phyloP scores from a whole-genome alignment of 2,329 filamentous ascomycete species.

The Talaromyces sp. region DNA sequence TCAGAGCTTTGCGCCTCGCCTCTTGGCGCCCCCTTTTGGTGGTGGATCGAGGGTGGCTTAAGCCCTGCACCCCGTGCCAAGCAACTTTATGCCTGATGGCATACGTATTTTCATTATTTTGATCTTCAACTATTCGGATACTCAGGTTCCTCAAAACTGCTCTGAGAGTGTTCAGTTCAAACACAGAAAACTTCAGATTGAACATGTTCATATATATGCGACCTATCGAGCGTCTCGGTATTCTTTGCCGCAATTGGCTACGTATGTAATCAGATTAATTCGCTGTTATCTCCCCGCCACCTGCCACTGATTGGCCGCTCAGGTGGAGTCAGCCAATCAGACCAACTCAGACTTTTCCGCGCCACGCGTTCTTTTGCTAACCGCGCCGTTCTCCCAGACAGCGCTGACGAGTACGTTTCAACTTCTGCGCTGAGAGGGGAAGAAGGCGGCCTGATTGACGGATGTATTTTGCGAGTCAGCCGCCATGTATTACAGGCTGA shows the following conservation, averaged over 20 bases:
- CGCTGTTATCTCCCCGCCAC: not conserved
- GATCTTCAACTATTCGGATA: not conserved
- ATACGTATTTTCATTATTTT: not conserved
- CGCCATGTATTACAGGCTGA: not conserved
- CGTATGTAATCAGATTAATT: not conserved
- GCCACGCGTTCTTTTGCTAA: not conserved
- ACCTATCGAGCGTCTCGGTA: not conserved
- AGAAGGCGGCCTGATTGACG: not conserved
- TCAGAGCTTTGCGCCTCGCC: not conserved
- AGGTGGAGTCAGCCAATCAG: not conserved
- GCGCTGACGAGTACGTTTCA: not conserved
- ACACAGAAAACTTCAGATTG: not conserved
- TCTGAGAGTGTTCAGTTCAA: not conserved
- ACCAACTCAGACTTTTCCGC: not conserved
- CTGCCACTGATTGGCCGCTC: not conserved
- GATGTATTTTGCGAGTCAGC: not conserved
- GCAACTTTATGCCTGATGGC: not conserved
- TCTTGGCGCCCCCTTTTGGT: slow-evolving; percentile 2
- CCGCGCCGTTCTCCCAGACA: not conserved
- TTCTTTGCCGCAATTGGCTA: not conserved
- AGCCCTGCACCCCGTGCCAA: not conserved
- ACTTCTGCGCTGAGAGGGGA: not conserved
- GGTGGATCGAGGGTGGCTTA: slow-evolving; percentile 2
- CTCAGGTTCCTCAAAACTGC: not conserved
- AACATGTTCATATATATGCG: not conserved